These are phyloP conservation scores for Salix suchowensis DNA, from an alignment of 345 rosid species.

Conservation along the genomic window DNA sequence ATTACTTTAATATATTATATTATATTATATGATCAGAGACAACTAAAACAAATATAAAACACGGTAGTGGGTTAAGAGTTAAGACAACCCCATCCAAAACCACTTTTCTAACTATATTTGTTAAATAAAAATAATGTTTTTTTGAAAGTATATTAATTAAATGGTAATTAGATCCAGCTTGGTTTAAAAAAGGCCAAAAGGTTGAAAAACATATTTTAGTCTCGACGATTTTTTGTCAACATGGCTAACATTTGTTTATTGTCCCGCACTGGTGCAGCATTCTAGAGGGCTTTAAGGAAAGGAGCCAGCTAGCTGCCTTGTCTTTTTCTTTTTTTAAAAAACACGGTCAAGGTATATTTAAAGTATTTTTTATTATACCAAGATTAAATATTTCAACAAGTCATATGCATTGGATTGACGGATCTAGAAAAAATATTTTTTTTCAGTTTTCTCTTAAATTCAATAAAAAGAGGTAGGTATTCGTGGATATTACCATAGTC, in stretches of 20 bases:
- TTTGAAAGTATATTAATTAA: not conserved
- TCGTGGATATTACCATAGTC: not conserved
- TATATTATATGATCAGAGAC: not conserved
- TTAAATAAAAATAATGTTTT: not conserved
- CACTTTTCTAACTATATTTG: not conserved
- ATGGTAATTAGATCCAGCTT: conserved; percentile 3
- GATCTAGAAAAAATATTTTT: no score
- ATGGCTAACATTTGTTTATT: not conserved
- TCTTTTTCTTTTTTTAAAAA: no score
- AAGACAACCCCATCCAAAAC: conserved; percentile 13
- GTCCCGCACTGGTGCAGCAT: not conserved
- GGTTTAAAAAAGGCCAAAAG: not conserved
- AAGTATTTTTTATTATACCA: no score
- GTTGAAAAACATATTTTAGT: conserved; percentile 12
- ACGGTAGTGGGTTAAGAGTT: conserved; percentile 20
- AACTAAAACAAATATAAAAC: not conserved
- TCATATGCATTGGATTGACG: not conserved
- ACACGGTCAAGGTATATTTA: no score
- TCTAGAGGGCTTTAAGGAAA: not conserved
- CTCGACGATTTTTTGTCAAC: conserved; percentile 14
- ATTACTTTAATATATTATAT: not conserved
- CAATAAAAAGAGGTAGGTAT: not conserved
- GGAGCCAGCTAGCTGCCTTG: no score
- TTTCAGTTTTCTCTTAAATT: not conserved
- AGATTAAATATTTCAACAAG: not conserved